Conservation (phyloP, 352 stramenopile genomes). For the Pythium rishiriense region DNA sequence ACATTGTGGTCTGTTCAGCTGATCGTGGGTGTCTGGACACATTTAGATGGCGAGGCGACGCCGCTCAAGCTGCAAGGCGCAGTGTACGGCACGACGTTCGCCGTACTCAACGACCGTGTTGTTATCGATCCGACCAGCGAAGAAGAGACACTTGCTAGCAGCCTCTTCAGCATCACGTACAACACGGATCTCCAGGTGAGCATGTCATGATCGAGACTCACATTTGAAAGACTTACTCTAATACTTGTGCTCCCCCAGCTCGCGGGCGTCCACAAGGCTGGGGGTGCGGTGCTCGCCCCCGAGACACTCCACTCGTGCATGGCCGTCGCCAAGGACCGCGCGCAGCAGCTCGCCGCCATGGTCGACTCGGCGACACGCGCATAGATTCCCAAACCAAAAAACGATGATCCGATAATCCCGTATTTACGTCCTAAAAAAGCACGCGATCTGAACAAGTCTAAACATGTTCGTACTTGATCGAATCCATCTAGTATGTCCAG, state of each 20-base stretch:
- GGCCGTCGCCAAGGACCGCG: conserved; percentile 51
- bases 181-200: conserved; percentile 55
- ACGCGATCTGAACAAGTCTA: no score
- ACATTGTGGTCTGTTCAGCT: no score
- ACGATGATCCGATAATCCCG: background rate
- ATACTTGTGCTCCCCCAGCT: conserved; percentile 9
- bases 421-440: background rate
- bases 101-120: conserved; percentile 50
- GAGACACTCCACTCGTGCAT: conserved; percentile 66
- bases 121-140: conserved; percentile 72
- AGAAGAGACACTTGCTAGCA: conserved; percentile 63
- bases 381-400: conserved; percentile 7
- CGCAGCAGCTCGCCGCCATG: conserved; percentile 37
- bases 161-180: conserved; percentile 68
- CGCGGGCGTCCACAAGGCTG: conserved; percentile 67
- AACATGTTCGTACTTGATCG: conserved; percentile 5
- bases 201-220: no score
- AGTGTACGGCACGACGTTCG: conserved; percentile 70
- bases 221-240: background rate
- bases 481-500: background rate
- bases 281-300: conserved; percentile 46
- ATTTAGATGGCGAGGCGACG: conserved; percentile 47
- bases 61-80: conserved; percentile 57
- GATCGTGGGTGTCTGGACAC: background rate
- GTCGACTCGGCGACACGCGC: conserved; percentile 29